Evolutionary conservation across 108 stramenopile species (phyloP).

Genomic region (Pseudonitzschia multistriata): DNA sequence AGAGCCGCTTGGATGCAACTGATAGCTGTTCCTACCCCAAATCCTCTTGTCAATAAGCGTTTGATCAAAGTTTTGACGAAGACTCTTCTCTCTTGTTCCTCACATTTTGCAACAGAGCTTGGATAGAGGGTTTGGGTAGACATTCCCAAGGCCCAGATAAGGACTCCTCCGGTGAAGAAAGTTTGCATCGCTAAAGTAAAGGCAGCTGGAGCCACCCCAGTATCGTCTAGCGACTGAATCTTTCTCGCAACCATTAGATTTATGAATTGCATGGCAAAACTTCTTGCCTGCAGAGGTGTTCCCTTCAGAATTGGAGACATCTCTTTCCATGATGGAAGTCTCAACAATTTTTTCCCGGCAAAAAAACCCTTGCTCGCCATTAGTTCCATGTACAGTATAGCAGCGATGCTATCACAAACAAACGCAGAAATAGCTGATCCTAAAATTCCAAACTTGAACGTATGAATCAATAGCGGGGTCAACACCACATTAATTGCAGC

Average conservation of each 20-base stretch:
- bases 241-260: conserved; percentile 71
- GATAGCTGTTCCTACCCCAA: conserved; percentile 49
- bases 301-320: conserved; percentile 67
- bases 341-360: conserved; percentile 43
- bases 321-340: conserved; percentile 46
- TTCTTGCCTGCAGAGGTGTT: conserved; percentile 63
- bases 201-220: conserved; percentile 78
- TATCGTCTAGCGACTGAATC: conserved; percentile 68
- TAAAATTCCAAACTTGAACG: conserved; percentile 53
- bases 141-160: conserved; percentile 59
- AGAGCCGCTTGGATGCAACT: conserved; percentile 52
- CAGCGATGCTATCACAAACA: conserved; percentile 50
- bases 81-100: conserved; percentile 28
- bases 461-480: conserved; percentile 74
- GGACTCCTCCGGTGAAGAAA: conserved; percentile 69
- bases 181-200: conserved; percentile 70
- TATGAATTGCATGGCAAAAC: conserved; percentile 70
- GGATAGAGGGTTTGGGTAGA: conserved; percentile 75
- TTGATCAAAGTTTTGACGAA: conserved; percentile 47
- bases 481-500: conserved; percentile 59
- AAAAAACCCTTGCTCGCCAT: conserved; percentile 44
- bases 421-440: conserved; percentile 79
- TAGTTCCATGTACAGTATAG: conserved; percentile 45
- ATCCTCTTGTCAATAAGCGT: conserved; percentile 68
- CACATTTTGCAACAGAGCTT: conserved; percentile 48